These are phyloP conservation scores for Aspergillus sp. DNA, from an alignment of 2,329 filamentous ascomycete species.

Conservation along the genomic window DNA sequence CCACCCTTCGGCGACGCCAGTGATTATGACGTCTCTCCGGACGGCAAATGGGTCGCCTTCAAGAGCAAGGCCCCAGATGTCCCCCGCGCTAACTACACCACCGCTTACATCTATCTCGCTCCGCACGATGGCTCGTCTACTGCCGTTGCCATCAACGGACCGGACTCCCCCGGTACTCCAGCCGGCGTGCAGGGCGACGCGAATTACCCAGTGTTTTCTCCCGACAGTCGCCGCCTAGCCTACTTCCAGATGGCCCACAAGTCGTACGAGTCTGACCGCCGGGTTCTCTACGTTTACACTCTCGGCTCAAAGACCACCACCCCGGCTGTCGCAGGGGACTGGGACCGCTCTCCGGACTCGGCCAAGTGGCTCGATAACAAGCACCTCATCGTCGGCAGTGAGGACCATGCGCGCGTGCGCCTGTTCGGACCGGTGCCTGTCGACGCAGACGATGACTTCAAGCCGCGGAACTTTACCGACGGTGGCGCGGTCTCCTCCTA, in stretches of 20 bases:
- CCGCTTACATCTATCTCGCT: slow-evolving; percentile 76
- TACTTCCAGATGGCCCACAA: slow-evolving; percentile 76
- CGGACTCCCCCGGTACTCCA: slow-evolving; percentile 38
- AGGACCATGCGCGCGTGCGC: slow-evolving; percentile 61
- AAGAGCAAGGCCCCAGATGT: slow-evolving; percentile 45
- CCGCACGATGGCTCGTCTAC: slow-evolving; percentile 62
- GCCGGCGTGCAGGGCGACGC: slow-evolving; percentile 56
- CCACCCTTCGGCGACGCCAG: slow-evolving; percentile 72
- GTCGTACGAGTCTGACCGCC: slow-evolving; percentile 79
- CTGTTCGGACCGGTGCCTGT: slow-evolving; percentile 36
- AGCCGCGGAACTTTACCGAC: slow-evolving; percentile 38
- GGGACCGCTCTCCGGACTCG: slow-evolving; percentile 54
- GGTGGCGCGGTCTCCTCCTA: slow-evolving; percentile 30
- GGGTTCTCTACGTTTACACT: slow-evolving; percentile 44
- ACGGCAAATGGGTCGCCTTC: slow-evolving; percentile 42
- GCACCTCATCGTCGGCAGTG: slow-evolving; percentile 70
- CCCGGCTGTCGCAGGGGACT: slow-evolving; percentile 36
- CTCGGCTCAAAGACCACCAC: slow-evolving; percentile 37
- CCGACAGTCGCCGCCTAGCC: slow-evolving; percentile 66
- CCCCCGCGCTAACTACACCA: slow-evolving; percentile 63
- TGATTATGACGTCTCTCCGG: slow-evolving; percentile 68
- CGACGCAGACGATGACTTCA: slow-evolving; percentile 29
- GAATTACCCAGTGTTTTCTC: slow-evolving; percentile 71
- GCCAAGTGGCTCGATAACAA: slow-evolving; percentile 56
- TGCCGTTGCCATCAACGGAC: slow-evolving; percentile 43